These are phyloP conservation scores for Mesotaenium endlicherianum DNA, from an alignment of 139 green algal species.

Conservation along the genomic window DNA sequence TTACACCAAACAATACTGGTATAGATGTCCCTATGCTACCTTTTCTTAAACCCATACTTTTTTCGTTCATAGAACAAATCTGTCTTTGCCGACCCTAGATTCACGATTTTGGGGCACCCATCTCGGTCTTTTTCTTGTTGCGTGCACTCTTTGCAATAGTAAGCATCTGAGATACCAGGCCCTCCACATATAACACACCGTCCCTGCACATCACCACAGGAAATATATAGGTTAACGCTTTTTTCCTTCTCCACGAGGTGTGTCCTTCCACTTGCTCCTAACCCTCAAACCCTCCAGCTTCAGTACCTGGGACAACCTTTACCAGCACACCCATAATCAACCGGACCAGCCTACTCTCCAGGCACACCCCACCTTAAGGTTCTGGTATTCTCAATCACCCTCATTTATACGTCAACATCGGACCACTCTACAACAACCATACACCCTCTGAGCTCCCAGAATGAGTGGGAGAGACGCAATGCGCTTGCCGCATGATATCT, in stretches of 20 bases:
- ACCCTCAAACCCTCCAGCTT: neutral
- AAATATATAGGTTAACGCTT: neutral
- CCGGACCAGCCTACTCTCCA: no score
- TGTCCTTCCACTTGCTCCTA: no score
- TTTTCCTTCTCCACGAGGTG: no score
- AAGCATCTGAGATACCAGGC: constrained; percentile 92
- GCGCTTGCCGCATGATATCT: no score
- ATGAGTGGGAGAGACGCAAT: no score
- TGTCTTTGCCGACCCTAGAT: constrained; percentile 91
- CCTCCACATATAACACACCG: constrained; percentile 96
- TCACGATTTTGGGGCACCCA: constrained; percentile 99
- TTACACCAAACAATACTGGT: no score
- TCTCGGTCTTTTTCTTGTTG: constrained; percentile 96
- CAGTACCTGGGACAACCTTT: neutral
- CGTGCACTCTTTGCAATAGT: constrained; percentile 99
- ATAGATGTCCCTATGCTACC: constrained; percentile 36
- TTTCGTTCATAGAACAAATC: constrained; percentile 74
- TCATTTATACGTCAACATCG: no score
- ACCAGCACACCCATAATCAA: neutral
- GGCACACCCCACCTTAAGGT: no score
- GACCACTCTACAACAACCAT: no score
- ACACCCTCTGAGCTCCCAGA: no score
- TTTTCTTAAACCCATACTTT: constrained; percentile 57
- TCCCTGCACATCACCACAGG: constrained; percentile 54
- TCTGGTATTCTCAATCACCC: no score